Evolutionary conservation across 768 basidiomycete genomes (phyloP), one percentile per base, ranked within the genome.

Genomic region (Tylopilus sp.): DNA sequence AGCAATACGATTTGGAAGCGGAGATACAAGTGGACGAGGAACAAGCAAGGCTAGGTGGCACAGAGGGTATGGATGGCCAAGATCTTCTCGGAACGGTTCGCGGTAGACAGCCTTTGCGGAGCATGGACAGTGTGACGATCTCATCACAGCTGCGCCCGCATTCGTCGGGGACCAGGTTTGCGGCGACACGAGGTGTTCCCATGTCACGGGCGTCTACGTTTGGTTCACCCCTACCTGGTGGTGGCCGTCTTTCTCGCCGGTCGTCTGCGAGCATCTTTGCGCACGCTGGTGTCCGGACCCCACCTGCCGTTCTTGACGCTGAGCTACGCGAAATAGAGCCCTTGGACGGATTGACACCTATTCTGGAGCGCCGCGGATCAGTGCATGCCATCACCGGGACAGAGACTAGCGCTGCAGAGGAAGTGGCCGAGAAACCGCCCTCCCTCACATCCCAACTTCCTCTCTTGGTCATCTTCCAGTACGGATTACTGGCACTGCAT

Each of bases 401-500:
- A 0, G 64, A 52, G 40, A 55, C 51, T 23, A 74, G 73, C 36
- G 57, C 71, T 5, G 40, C 51, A 1, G 78, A 80, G 48, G 75
- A 68, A 15, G 62, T 71, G 12, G 55, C 66, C 10, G 82, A 81
- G 66, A 82, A 82, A 60, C 74, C 79, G 18, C 83, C 82, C 2
- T 85, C 87, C 12, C 66, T 91, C 56, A 70, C 81, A 56, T 85
- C 83, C 20, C 83, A 87, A 61, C 73, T 98, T 25, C 95, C 95
- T 6, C 62, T 91, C 30, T 65, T 87, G 57, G 82, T 98, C 61
- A 97, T 98, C 59, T 62, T 90, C 17, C 95, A 97, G 71, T 97
- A 97, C 68, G 90, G 90, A 18, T 71, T 93, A 55, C 73, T 98
- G 56, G 94, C 94, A 4, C 69, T 98, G 44, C 94, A 97, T 64